Conservation (phyloP, 1,284 basidiomycete species). For the Ceratobasidium sp. region DNA sequence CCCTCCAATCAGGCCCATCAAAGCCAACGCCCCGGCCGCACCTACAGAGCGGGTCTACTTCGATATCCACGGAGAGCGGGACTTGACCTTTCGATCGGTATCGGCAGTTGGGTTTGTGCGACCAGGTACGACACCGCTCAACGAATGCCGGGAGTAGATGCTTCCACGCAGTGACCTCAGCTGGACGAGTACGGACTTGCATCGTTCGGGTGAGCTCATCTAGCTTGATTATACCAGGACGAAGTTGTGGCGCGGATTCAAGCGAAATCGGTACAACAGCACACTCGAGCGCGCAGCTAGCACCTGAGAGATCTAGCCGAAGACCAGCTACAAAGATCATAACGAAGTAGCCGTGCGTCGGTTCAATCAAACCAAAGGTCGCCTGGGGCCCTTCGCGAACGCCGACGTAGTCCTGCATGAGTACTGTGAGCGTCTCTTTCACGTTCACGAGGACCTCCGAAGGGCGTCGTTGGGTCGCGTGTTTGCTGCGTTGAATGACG, state of each 20-base stretch:
- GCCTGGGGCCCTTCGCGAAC: neutral
- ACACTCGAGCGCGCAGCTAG: slow-evolving; percentile 11
- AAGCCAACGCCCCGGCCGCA: slow-evolving; percentile 26
- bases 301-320: slow-evolving; percentile 24
- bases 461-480: slow-evolving; percentile 2
- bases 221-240: neutral
- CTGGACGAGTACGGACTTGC: neutral
- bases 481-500: slow-evolving; percentile 3
- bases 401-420: slow-evolving; percentile 26
- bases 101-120: slow-evolving; percentile 24
- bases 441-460: slow-evolving; percentile 28
- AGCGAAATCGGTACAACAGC: slow-evolving; percentile 9
- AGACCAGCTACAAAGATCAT: slow-evolving; percentile 12
- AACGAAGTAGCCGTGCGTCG: neutral
- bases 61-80: neutral
- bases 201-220: neutral
- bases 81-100: neutral
- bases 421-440: slow-evolving; percentile 12
- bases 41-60: neutral
- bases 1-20: slow-evolving; percentile 12
- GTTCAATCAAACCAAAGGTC: slow-evolving; percentile 7
- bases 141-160: neutral
- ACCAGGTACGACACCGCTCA: slow-evolving; percentile 20
- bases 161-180: slow-evolving; percentile 14
- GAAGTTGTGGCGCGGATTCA: neutral